A percentile compares a stretch with the other conserved stretches of the same genome.
Evolutionary conservation across 345 rosid species (phyloP).

Genomic region (Cardamine resedifolia): DNA sequence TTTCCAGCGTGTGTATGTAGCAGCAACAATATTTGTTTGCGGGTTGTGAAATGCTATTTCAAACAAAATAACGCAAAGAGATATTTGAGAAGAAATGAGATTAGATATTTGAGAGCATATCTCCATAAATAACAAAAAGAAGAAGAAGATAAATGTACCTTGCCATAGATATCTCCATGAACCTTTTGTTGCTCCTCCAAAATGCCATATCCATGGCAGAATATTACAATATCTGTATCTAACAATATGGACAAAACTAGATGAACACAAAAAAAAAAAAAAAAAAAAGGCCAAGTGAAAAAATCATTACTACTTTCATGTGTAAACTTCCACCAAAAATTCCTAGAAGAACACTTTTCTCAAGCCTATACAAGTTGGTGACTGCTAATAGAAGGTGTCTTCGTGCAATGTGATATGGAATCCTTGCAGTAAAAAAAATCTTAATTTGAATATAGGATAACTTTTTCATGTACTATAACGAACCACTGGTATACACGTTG

Average conservation of each 20-base stretch:
- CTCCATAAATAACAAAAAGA: too few relatives aligned
- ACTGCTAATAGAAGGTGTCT: neutral
- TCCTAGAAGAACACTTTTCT: neutral
- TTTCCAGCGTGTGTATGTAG: neutral
- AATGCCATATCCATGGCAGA: conserved; percentile 7
- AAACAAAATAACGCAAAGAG: too few relatives aligned
- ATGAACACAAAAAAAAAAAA: neutral
- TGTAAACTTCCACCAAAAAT: conserved; percentile 9
- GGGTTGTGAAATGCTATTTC: too few relatives aligned
- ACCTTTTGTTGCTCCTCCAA: conserved; percentile 12
- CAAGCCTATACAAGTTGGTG: conserved; percentile 19
- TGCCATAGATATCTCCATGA: neutral
- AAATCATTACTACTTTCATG: neutral
- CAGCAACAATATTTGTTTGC: too few relatives aligned
- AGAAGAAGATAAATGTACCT: conserved; percentile 21
- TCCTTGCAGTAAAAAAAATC: conserved; percentile 8
- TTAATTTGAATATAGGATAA: conserved; percentile 20
- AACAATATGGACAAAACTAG: conserved; percentile 15
- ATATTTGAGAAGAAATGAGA: too few relatives aligned
- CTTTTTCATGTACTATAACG: conserved; percentile 13
- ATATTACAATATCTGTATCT: conserved; percentile 1
- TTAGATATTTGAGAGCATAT: too few relatives aligned
- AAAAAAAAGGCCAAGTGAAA: neutral
- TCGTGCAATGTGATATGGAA: neutral
- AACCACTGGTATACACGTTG: conserved; percentile 32